Evolutionary conservation across 176 grass and related monocot genomes (phyloP).

Genomic region (Dactylis glomerata): DNA sequence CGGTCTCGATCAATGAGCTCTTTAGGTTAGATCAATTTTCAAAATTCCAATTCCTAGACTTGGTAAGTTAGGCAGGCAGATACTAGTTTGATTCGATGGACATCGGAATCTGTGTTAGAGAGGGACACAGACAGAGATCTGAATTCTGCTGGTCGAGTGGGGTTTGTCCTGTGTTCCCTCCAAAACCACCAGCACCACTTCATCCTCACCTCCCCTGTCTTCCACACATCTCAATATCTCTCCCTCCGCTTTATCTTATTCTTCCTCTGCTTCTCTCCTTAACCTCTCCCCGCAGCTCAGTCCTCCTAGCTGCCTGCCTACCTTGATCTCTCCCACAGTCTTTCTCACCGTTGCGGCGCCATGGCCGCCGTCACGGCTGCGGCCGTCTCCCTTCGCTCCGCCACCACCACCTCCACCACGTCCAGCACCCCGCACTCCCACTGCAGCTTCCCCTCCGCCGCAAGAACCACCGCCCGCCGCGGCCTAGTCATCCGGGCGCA

Average conservation of each 20-base stretch:
- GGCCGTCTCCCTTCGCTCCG: constrained; percentile 41
- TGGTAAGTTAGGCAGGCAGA: neutral
- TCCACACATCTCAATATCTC: constrained; percentile 41
- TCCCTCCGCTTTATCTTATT: neutral
- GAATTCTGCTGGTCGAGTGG: neutral
- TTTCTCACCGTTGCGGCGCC: neutral
- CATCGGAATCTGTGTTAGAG: neutral
- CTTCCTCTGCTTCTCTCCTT: neutral
- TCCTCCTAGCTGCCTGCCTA: neutral
- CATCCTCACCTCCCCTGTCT: constrained; percentile 40
- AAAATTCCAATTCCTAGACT: too few relatives aligned
- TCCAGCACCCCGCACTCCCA: constrained; percentile 10
- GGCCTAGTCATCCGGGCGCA: constrained; percentile 44
- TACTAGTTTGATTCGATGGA: neutral
- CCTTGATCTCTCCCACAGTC: neutral
- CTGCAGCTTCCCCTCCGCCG: constrained; percentile 36
- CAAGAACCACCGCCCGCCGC: neutral
- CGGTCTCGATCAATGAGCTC: too few relatives aligned
- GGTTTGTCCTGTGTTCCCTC: constrained; percentile 2
- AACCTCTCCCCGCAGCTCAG: neutral
- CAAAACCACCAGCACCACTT: constrained; percentile 34
- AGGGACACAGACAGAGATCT: neutral
- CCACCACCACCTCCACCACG: neutral
- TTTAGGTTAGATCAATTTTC: too few relatives aligned
- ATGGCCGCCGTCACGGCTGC: constrained; percentile 71